These are phyloP conservation scores for Candida krabiensis DNA, from an alignment of 805 yeast species.

Conservation along the genomic window DNA sequence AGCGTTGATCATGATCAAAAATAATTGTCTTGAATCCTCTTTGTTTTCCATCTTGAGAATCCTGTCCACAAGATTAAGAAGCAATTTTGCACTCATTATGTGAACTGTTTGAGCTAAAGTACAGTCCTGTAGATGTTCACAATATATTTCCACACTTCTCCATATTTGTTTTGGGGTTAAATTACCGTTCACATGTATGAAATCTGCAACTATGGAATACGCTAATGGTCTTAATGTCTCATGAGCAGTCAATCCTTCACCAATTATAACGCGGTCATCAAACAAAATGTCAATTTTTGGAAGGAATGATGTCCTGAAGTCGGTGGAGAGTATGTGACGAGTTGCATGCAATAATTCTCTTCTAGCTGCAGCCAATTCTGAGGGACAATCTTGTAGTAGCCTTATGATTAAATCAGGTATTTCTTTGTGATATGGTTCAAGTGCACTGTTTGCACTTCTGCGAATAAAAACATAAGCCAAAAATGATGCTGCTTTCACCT, in stretches of 20 bases:
- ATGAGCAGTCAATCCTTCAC: slow-evolving; percentile 88
- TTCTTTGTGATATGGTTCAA: slow-evolving; percentile 55
- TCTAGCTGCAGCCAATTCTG: slow-evolving; percentile 86
- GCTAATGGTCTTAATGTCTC: slow-evolving; percentile 93
- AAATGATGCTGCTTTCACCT: slow-evolving; percentile 94
- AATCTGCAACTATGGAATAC: slow-evolving; percentile 92
- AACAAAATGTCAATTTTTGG: slow-evolving; percentile 84
- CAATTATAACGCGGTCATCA: slow-evolving; percentile 84
- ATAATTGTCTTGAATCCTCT: slow-evolving; percentile 77
- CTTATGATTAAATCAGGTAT: slow-evolving; percentile 89
- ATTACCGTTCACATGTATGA: slow-evolving; percentile 87
- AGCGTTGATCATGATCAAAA: slow-evolving; percentile 84
- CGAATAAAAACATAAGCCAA: slow-evolving; percentile 89
- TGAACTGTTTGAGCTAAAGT: slow-evolving; percentile 86
- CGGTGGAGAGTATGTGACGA: slow-evolving; percentile 90
- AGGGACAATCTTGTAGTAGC: slow-evolving; percentile 90
- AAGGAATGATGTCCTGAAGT: slow-evolving; percentile 75
- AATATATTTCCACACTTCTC: slow-evolving; percentile 81
- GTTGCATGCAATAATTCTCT: slow-evolving; percentile 93
- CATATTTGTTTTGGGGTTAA: slow-evolving; percentile 80
- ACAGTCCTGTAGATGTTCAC: slow-evolving; percentile 76
- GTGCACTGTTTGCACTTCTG: slow-evolving; percentile 68
- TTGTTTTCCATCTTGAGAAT: slow-evolving; percentile 80
- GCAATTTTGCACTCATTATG: slow-evolving; percentile 91
- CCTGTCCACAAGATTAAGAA: slow-evolving; percentile 85